Evolutionary conservation across 2,329 filamentous ascomycete species (phyloP), one percentile per base, ranked within the genome.

Genomic region (Trichocomaceae sp.): DNA sequence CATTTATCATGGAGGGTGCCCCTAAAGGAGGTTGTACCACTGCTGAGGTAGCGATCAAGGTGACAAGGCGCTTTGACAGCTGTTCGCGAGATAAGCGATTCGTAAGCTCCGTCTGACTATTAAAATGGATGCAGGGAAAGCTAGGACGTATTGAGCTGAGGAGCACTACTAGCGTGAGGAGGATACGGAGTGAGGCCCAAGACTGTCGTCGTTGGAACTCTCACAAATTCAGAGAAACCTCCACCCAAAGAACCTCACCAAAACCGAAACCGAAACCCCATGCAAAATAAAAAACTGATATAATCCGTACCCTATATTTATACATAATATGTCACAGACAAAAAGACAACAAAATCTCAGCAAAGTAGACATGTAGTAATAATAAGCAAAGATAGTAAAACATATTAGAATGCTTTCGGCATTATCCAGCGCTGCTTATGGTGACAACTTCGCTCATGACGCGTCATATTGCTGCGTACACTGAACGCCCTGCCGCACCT

Each of bases 391-490:
- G n/a, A n/a, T n/a, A n/a, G 23, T 53, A 47, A 53, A 39, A 53
- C 50, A 53, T 23, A 41, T 37, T 23, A 35, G 31, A 39, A 53
- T 44, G 47, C 33, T 31, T 37, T 22, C 46, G 31, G 47, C 19
- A 26, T 46, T 35, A 52, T 6, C 9, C 17, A 9, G 23, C 39
- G 66, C 61, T 8, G 67, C 58, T 29, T 65, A 64, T 1, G 68
- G 64, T 6, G 93, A 73, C 93, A 99, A 42, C 93, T 93, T 57
- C 92, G 83, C 75, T 99, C 92, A 71, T 99, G 93, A 60, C 93
- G 83, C 81, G 99, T 99, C 93, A 99, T 99, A 75, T 99, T 99
- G 77, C 92, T 97, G 61, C 93, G 84, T n/a, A 99, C 93, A 66
- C 91, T 96, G 69, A 99, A 99, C 15, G 90, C 89, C 76, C 97